Conservation (phyloP, 2,329 filamentous ascomycete species). For the Thermothelomyces thermophilus region DNA sequence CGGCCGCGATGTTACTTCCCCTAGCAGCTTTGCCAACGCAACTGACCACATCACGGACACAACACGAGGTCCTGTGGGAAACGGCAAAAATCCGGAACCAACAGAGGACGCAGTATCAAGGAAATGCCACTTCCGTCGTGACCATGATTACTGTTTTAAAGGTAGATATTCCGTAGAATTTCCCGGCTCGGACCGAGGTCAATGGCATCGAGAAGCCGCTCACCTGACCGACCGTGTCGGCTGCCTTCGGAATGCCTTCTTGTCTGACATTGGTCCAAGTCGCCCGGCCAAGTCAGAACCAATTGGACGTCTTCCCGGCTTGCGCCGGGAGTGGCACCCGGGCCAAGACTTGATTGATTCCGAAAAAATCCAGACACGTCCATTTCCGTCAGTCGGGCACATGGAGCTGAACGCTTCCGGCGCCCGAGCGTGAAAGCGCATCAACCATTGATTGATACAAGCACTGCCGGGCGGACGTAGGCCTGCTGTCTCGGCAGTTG, state of each 20-base stretch:
- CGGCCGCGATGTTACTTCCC: no score
- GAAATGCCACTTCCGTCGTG: no score
- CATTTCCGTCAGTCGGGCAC: background rate
- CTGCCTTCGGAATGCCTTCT: background rate
- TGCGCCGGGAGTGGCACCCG: slow-evolving; percentile 2
- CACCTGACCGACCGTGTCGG: background rate
- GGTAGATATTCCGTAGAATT: background rate
- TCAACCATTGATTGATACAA: background rate
- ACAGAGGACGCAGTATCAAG: no score
- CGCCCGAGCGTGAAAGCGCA: no score
- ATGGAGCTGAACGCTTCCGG: background rate
- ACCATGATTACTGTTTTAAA: no score
- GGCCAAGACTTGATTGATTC: slow-evolving; percentile 5
- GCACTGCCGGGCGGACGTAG: background rate
- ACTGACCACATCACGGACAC: no score
- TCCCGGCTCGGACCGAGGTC: slow-evolving; percentile 7
- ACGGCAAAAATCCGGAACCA: no score
- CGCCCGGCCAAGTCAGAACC: background rate
- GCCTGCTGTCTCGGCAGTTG: no score
- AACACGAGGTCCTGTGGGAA: no score
- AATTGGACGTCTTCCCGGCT: slow-evolving; percentile 4
- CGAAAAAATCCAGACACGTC: background rate
- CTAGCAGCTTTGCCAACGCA: no score
- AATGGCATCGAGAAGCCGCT: background rate
- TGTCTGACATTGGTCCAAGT: background rate